Base-by-base conservation (phyloP, 1,284 basidiomycete species). In the Melampsora larici-populina region DNA sequence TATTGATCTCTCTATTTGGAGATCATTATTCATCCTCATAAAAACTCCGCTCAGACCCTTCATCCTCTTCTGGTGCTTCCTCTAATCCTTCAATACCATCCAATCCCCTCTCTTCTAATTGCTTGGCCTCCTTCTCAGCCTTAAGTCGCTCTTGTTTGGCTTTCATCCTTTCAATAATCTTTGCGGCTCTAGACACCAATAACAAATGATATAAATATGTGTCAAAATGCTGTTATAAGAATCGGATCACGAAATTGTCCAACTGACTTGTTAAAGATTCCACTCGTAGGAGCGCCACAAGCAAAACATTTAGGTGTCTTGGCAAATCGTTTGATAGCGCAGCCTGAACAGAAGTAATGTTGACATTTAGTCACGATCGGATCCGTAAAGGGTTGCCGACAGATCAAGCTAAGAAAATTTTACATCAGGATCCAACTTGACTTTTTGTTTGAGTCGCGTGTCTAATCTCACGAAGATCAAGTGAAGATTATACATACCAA, bases 261-360 rank as follows among this genome's bases (percentile, higher is more conserved):
- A n/a, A n/a, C 91, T 31, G 92, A 92, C 64, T 91, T 88, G 83
- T 96, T 96, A 86, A 96, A 99, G 81, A 99, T 93, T 2, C 96
- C 96, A 18, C 90, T 91, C 0, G 96, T 99, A 2, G 94, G 89
- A 17, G 92, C 89, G 70, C 93, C 92, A 83, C 96, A 99, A 2
- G 95, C 97, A 74, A 94, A 89, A 82, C 97, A 99, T 85, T 96
- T 99, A 1, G 93, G 93, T 55, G 92, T 97, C 86, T 91, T 96
- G 60, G 90, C 89, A 82, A 92, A 99, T 55, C 97, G 89, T 84
- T 92, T 92, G 84, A 97, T 93, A 11, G 95, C 95, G 83, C 95
- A 83, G 26, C 78, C 74, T 75, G 92, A 92, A 85, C 95, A 97
- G 84, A 95, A 99, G 85, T 97, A 98, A 85, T 99, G 97, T 1